Evolutionary conservation across 1,139 yeast species (phyloP).

Genomic region (Fermentozyma sake): DNA sequence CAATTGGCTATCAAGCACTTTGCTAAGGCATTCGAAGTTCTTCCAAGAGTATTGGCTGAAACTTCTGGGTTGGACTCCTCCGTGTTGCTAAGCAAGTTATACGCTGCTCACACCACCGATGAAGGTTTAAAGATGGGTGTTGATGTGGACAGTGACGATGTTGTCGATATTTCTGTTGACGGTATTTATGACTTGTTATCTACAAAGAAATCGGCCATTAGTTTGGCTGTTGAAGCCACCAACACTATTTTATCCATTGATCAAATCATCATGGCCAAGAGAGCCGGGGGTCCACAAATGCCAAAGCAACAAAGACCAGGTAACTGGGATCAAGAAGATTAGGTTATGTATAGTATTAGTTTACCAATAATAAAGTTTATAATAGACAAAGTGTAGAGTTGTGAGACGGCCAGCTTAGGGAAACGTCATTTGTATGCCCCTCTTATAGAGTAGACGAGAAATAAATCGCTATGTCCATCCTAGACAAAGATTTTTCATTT

Average conservation of each 20-base stretch:
- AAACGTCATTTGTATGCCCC: too few relatives aligned
- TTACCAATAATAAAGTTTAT: background rate
- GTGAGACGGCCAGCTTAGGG: too few relatives aligned
- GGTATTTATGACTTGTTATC: conserved; percentile 77
- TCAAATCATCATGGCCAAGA: conserved; percentile 89
- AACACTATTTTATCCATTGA: conserved; percentile 85
- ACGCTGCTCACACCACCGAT: conserved; percentile 71
- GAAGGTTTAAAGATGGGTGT: conserved; percentile 49
- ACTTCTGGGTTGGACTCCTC: conserved; percentile 92
- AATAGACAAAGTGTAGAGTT: background rate
- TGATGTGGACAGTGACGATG: conserved; percentile 20
- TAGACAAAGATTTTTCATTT: too few relatives aligned
- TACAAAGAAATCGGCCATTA: conserved; percentile 81
- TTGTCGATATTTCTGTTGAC: conserved; percentile 60
- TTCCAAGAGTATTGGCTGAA: conserved; percentile 90
- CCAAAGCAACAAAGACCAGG: conserved; percentile 88
- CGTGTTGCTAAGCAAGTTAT: conserved; percentile 79
- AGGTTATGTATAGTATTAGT: conserved; percentile 8
- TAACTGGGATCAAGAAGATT: conserved; percentile 96
- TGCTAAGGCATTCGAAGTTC: conserved; percentile 91
- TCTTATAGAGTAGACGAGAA: too few relatives aligned
- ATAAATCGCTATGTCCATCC: too few relatives aligned
- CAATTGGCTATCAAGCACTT: conserved; percentile 92
- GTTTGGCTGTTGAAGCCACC: conserved; percentile 94
- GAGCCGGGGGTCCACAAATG: conserved; percentile 95